These are phyloP conservation scores for Aspergillus pseudoviridinutans DNA, from an alignment of 2,329 filamentous ascomycete species.

Conservation along the genomic window DNA sequence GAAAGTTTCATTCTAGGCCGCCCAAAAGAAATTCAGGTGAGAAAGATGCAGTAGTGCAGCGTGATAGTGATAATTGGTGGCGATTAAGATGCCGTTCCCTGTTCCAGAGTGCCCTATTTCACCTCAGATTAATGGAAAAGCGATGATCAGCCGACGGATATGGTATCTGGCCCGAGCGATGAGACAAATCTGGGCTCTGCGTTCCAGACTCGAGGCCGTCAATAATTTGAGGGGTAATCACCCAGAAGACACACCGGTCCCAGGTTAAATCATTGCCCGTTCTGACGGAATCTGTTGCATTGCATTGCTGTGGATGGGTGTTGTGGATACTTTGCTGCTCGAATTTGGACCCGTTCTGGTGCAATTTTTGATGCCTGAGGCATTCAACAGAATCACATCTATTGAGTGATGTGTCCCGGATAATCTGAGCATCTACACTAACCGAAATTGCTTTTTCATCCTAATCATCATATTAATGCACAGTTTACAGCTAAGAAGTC, in stretches of 20 bases:
- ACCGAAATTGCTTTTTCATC: too few species aligned
- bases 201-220: neutral
- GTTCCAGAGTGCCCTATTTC: neutral
- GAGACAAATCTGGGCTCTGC: neutral
- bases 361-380: neutral
- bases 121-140: neutral
- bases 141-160: neutral
- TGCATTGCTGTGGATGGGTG: neutral
- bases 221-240: neutral
- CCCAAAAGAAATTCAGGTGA: neutral
- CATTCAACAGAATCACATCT: too few species aligned
- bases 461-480: too few species aligned
- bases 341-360: too few species aligned
- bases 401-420: too few species aligned
- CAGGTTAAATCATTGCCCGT: neutral
- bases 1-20: neutral
- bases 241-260: too few species aligned
- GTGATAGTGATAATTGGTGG: neutral
- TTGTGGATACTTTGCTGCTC: neutral
- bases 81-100: neutral
- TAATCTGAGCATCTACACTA: too few species aligned
- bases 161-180: neutral
- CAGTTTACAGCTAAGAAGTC: too few species aligned
- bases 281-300: neutral
- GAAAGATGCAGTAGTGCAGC: neutral